A percentile compares a stretch with the other conserved stretches of the same genome.
These are phyloP conservation scores for Colletotrichum incanum DNA, from an alignment of 2,329 filamentous ascomycete genomes.

Conservation along the genomic window DNA sequence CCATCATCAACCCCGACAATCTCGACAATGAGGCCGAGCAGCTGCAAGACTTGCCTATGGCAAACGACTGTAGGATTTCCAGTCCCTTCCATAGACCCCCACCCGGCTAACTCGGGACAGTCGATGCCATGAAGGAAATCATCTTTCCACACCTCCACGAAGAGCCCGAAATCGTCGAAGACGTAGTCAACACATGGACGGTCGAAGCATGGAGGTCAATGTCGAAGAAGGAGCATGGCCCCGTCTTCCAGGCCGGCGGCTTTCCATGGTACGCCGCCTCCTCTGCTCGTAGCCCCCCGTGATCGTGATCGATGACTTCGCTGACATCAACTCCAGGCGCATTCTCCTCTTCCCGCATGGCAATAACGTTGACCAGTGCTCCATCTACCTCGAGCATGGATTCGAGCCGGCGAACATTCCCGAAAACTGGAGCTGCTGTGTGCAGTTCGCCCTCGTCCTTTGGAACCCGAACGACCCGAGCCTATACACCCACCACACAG, in stretches of 20 bases:
- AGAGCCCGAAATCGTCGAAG: constrained; percentile 85
- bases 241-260: constrained; percentile 87
- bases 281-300: neutral
- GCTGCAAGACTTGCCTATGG: constrained; percentile 64
- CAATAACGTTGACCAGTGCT: constrained; percentile 94
- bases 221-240: constrained; percentile 87
- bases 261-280: constrained; percentile 82
- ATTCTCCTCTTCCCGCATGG: constrained; percentile 96
- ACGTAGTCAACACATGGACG: constrained; percentile 86
- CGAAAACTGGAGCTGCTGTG: constrained; percentile 96
- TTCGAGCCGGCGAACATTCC: constrained; percentile 81
- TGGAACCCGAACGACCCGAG: constrained; percentile 96
- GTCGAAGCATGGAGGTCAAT: constrained; percentile 87
- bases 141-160: constrained; percentile 81
- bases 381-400: constrained; percentile 96
- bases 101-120: constrained; percentile 61
- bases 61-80: constrained; percentile 67
- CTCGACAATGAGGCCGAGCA: constrained; percentile 65
- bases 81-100: neutral
- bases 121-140: constrained; percentile 87
- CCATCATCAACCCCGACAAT: constrained; percentile 70
- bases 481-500: constrained; percentile 83
- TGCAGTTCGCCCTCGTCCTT: constrained; percentile 93
- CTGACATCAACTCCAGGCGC: constrained; percentile 71
- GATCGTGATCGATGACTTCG: neutral